Base-by-base conservation (phyloP, 805 yeast species). In the Suhomyces sp. region DNA sequence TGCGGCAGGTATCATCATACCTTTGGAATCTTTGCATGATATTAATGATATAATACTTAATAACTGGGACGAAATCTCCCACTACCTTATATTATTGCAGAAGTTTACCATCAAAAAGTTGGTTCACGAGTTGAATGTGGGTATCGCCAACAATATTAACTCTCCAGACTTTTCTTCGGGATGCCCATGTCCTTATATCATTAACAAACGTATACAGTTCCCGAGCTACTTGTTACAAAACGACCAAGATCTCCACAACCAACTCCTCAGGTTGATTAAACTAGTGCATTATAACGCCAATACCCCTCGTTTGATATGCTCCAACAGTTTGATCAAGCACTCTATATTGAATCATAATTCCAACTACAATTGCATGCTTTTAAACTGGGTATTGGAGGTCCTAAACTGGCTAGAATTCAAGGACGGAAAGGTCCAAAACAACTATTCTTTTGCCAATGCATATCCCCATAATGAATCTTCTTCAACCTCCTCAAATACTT, bases 341-440 rank as follows among this genome's bases (percentile, higher is more conserved):
- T 48, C 51, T 36, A 49, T 54, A 2, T 38, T 22, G 5, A 15
- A 24, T 36, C 41, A 48, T 6, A 19, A 50, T 15, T 47, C 61
- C 5, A 54, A 55, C 45, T 63, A 70, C 31, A 70, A 73, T 55
- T 67, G 74, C 26, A 68, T 73, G 45, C 58, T 81, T 41, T 60
- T 78, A 17, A 76, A 76, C 52, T 82, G 86, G 86, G 78, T 80
- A 0, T 68, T 77, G 29, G 81, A 79, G 49, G 72, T 81, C 2
- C 67, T 80, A 17, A 72, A 80, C 35, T 82, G 86, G 86, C 63
- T 81, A 17, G 84, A 81, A 58, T 73, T 77, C 58, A 82, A 81
- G 59, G 86, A 82, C 55, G 83, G 77, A 5, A 63, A 64, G 47
- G 7, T 35, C 7, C 48, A 46, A 8, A 31, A 41, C 22, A 40